phyloP scores from a whole-genome alignment of 345 rosid genomes.

The Turritis glabra region DNA sequence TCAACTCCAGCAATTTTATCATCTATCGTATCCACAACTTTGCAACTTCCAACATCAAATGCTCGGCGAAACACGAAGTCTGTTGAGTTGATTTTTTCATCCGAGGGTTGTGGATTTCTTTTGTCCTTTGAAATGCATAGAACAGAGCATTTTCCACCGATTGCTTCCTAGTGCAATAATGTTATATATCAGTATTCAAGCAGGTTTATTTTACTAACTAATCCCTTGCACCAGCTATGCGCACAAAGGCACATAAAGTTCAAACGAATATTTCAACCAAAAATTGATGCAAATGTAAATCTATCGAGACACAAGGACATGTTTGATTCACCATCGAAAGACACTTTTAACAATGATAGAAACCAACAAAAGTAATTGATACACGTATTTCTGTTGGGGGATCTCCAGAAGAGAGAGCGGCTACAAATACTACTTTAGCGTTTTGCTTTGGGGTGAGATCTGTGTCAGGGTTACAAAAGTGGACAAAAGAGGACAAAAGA shows the following conservation, averaged over 20 bases:
- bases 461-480: background rate
- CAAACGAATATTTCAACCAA: background rate
- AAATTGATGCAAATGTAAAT: conserved; percentile 5
- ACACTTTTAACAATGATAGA: background rate
- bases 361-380: background rate
- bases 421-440: background rate
- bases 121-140: conserved; percentile 75
- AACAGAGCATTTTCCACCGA: conserved; percentile 88
- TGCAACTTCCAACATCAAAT: conserved; percentile 64
- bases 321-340: background rate
- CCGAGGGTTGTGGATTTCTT: conserved; percentile 67
- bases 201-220: conserved; percentile 8
- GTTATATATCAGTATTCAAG: conserved; percentile 19
- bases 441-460: background rate
- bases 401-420: background rate
- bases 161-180: conserved; percentile 63
- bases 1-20: conserved; percentile 67
- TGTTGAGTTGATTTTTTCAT: conserved; percentile 52
- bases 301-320: background rate
- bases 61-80: conserved; percentile 67
- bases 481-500: background rate
- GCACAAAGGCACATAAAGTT: background rate
- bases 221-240: background rate
- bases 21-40: conserved; percentile 54
- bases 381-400: background rate